Evolutionary conservation across 129 eudicot genomes (phyloP).

Genomic region (Calendula officinalis): DNA sequence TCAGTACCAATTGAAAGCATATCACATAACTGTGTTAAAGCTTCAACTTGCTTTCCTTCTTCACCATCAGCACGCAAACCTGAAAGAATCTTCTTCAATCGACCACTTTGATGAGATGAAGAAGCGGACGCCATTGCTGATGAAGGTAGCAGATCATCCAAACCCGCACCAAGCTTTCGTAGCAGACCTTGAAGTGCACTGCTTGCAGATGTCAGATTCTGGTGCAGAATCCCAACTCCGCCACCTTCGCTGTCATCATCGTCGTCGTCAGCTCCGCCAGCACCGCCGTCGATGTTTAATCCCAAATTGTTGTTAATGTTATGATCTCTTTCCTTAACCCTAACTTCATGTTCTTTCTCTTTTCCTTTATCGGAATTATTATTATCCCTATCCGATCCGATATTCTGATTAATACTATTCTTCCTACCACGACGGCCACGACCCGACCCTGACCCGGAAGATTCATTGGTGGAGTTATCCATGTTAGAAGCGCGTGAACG

Average conservation of each 20-base stretch:
- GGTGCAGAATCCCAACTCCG: conserved; percentile 71
- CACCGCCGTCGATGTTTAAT: conserved; percentile 53
- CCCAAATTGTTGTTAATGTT: conserved; percentile 34
- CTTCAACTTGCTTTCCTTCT: conserved; percentile 93
- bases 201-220: conserved; percentile 78
- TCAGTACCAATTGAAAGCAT: conserved; percentile 90
- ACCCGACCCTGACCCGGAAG: conserved; percentile 61
- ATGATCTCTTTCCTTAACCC: conserved; percentile 38
- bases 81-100: conserved; percentile 77
- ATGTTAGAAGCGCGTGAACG: conserved; percentile 53
- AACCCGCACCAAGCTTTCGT: conserved; percentile 84
- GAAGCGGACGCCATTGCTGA: conserved; percentile 89
- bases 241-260: conserved; percentile 66
- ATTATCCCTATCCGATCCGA: conserved; percentile 43
- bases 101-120: conserved; percentile 80
- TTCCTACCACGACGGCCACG: conserved; percentile 67
- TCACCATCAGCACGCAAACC: conserved; percentile 94
- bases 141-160: conserved; percentile 89
- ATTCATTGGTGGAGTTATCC: conserved; percentile 53
- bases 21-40: conserved; percentile 81
- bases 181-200: conserved; percentile 90
- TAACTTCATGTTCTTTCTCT: conserved; percentile 70
- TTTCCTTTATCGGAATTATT: conserved; percentile 75
- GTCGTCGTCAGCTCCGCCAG: conserved; percentile 35
- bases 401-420: conserved; percentile 18